Base-by-base conservation (phyloP, 768 basidiomycete species). In the Russula brevipes region DNA sequence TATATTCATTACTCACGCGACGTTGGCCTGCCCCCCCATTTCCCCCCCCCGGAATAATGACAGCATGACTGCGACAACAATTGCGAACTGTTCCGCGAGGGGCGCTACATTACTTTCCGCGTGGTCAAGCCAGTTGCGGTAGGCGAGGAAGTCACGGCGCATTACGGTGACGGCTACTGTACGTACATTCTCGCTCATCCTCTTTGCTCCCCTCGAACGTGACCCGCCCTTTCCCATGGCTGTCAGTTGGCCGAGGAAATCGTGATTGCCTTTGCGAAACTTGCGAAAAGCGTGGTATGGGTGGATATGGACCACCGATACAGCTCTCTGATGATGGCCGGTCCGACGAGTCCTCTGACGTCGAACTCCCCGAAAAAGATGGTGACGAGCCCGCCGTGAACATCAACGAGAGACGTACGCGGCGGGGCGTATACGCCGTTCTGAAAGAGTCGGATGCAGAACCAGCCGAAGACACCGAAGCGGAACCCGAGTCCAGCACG, bases 161-260 rank as follows among this genome's bases (percentile, higher is more conserved):
- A 91, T 72, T 94, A 94, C 71, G 91, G 92, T 50, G 89, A 93
- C 75, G 88, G 88, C 51, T 94, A 94, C 73, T 94, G 91, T 94
- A 72, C 76, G 89, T 84, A 59, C 42, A 57, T 53, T 46, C 64
- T 58, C 54, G 19, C 65, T 63, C 64, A 54, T 38, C 60, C 66
- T 57, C 41, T 68, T 69, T 64, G 66, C 66, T 65, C 63, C 66
- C 64, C 55, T 66, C 65, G 50, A 58, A 38, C 30, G 14, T 54
- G 57, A 65, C 45, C 41, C 38, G 54, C 70, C 72, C 44, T 72
- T 77, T 75, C 77, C 41, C 49, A 56, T 68, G 61, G 51, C 49
- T 66, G 59, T 64, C 66, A 87, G 86, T 88, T 71, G 86, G 86
- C 56, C 78, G 81, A 65, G 83, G 80, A 63, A 88, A 88, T 68